phyloP scores from a whole-genome alignment of 1,139 yeast species.

The Ashbya aceris region DNA sequence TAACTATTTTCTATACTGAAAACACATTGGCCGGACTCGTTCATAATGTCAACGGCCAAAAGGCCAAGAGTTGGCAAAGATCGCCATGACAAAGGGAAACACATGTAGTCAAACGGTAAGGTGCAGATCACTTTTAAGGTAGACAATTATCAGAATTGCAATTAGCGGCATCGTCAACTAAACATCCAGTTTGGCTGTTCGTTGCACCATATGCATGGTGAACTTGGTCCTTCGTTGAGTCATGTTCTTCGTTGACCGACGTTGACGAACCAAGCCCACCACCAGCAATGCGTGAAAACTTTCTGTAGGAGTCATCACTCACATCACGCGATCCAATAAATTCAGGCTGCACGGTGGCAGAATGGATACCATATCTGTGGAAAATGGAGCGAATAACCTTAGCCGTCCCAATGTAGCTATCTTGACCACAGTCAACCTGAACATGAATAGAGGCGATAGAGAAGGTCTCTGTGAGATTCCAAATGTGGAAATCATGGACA shows the following conservation, averaged over 20 bases:
- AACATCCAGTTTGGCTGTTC: slow-evolving; percentile 30
- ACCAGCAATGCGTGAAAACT: slow-evolving; percentile 33
- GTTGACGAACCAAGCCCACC: slow-evolving; percentile 19
- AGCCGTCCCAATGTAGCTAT: slow-evolving; percentile 62
- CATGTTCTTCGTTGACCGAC: slow-evolving; percentile 5
- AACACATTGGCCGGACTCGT: no score
- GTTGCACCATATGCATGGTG: slow-evolving; percentile 29
- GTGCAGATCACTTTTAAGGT: slow-evolving; percentile 6
- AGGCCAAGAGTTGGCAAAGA: no score
- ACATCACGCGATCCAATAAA: slow-evolving; percentile 32
- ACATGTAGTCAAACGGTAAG: no score
- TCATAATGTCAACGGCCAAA: no score
- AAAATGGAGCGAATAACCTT: slow-evolving; percentile 68
- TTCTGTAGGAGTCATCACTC: slow-evolving; percentile 26
- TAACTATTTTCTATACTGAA: no score
- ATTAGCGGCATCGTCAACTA: slow-evolving; percentile 39
- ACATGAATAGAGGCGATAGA: slow-evolving; percentile 86
- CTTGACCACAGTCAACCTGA: slow-evolving; percentile 56
- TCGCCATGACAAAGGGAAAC: no score
- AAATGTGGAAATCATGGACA: slow-evolving; percentile 90
- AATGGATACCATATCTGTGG: slow-evolving; percentile 79
- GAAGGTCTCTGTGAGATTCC: slow-evolving; percentile 88
- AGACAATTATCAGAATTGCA: slow-evolving; percentile 38
- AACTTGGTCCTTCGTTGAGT: slow-evolving; percentile 4
- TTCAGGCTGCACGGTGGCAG: slow-evolving; percentile 95